Evolutionary conservation across 768 basidiomycete species (phyloP), one percentile per base, ranked within the genome.

Genomic region (Termitomyces sp.): DNA sequence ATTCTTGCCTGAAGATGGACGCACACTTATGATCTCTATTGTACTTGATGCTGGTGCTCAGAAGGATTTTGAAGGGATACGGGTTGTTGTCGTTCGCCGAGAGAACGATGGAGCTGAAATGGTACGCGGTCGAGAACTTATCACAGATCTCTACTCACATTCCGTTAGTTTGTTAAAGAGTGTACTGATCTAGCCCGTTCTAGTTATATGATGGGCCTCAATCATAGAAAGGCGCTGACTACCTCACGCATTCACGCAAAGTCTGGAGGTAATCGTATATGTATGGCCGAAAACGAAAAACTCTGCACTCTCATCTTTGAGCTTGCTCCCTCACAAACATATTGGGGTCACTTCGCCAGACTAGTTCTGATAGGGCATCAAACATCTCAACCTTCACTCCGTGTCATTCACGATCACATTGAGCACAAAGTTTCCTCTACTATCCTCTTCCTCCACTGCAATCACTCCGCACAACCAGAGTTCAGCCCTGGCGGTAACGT

Each of bases 271-370:
- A 45, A 45, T 12, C 36, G 15, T 11, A 7, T 5, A 8, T 15
- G 40, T 32, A 20, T 11, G 5, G 9, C 5, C 9, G 36, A 12
- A 43, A n/a, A 34, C 3, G 37, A 37, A 29, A 46, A 55, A 20
- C 25, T 63, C 14, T 63, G 59, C 54, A 63, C 62, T 15, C 9
- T 63, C 36, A 40, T 57, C 20, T 60, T 63, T 25, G 59, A 63
- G 29, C 49, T 52, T 37, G 29, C 15, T 31, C 42, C 42, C 8
- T 34, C 15, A 3, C 46, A 38, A n/a, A 56, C 40, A 52, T 56
- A 60, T 36, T 60, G 53, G 60, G 60, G 60, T n/a, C 60, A 60
- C 6, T 60, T 55, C 34, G 58, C 48, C 5, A 43, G 46, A 2
- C 43, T 63, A 5, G 7, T 17, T 9, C 54, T 45, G 29, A 45